phyloP scores from a whole-genome alignment of 1,284 basidiomycete genomes.

The Microbotryomycetes sp. region DNA sequence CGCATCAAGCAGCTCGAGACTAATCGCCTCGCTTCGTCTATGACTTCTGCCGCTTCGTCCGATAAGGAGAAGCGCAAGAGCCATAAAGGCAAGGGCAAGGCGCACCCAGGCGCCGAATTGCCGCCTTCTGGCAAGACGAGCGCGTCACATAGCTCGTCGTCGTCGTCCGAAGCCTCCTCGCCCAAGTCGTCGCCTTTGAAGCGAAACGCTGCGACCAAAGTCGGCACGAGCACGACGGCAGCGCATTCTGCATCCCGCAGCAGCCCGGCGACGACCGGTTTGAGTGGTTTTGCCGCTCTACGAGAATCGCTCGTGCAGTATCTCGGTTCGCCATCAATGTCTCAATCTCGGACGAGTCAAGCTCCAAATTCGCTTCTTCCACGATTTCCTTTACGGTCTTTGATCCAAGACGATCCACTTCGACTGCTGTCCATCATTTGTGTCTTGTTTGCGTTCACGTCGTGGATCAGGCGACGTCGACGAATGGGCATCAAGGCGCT shows the following conservation, averaged over 20 bases:
- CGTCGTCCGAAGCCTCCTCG: neutral
- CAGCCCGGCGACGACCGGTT: neutral
- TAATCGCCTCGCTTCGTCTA: neutral
- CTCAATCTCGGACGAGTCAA: neutral
- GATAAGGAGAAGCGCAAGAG: neutral
- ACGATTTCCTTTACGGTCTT: neutral
- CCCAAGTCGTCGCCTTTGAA: neutral
- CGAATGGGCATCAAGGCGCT: neutral
- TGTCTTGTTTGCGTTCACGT: constrained; percentile 14
- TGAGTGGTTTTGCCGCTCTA: constrained; percentile 15
- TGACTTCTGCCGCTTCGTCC: neutral
- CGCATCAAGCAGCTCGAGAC: constrained; percentile 3
- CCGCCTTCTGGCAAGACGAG: neutral
- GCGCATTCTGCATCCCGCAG: neutral
- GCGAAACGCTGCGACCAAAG: neutral
- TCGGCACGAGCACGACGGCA: neutral
- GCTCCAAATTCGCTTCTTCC: neutral
- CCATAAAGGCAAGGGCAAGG: neutral
- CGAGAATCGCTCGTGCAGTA: constrained; percentile 19
- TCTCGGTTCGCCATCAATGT: constrained; percentile 2
- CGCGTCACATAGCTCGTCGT: neutral
- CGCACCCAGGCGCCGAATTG: neutral
- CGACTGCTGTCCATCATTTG: constrained; percentile 15
- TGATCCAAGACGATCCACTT: constrained; percentile 6
- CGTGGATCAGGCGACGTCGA: constrained; percentile 10